Evolutionary conservation across 306 rosid species (phyloP).

Genomic region (Pterocarpus macrocarpus): DNA sequence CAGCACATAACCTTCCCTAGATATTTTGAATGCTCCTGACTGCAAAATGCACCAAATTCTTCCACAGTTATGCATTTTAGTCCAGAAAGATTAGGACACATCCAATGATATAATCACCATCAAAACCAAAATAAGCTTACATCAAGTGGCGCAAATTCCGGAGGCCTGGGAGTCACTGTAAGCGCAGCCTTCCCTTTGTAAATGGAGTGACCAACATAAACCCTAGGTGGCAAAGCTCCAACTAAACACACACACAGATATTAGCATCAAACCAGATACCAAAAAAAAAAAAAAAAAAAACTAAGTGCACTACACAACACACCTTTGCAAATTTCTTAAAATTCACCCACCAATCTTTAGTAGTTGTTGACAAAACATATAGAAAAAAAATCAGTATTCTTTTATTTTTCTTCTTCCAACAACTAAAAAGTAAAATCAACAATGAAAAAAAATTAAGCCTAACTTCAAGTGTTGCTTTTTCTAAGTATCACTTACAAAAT

Average conservation of each 20-base stretch:
- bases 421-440: neutral
- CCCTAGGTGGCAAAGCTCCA: constrained; percentile 73
- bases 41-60: constrained; percentile 46
- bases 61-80: constrained; percentile 30
- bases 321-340: neutral
- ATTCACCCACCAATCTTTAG: constrained; percentile 11
- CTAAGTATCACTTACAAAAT: neutral
- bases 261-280: constrained; percentile 41
- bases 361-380: neutral
- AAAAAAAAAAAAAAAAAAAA: neutral
- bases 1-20: constrained; percentile 86
- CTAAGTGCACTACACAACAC: constrained; percentile 29
- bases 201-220: constrained; percentile 88
- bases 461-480: neutral
- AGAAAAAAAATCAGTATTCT: neutral
- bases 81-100: constrained; percentile 9
- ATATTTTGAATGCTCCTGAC: constrained; percentile 90
- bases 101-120: constrained; percentile 2
- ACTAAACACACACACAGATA: constrained; percentile 50
- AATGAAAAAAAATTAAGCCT: constrained; percentile 23
- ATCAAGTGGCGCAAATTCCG: constrained; percentile 75
- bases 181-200: constrained; percentile 98
- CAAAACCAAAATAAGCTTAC: constrained; percentile 57
- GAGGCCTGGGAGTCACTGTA: constrained; percentile 83
- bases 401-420: neutral